phyloP scores from a whole-genome alignment of 768 basidiomycete species.

The Xerocomellus dryophilus region DNA sequence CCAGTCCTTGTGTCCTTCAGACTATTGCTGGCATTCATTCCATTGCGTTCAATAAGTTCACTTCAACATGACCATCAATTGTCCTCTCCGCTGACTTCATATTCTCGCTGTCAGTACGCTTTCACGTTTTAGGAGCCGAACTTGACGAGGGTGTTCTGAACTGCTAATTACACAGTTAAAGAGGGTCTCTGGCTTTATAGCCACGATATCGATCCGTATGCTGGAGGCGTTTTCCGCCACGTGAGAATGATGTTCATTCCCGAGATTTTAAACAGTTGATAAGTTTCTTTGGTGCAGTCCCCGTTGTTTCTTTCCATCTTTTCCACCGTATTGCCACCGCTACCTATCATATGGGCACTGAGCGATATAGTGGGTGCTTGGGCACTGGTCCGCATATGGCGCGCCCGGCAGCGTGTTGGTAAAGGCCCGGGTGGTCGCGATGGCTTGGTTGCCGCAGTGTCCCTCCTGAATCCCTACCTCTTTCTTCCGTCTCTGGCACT shows the following conservation, averaged over 20 bases:
- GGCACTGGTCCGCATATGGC: conserved; percentile 67
- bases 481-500: conserved; percentile 74
- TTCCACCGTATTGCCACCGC: conserved; percentile 60
- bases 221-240: conserved; percentile 82
- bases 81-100: conserved; percentile 78
- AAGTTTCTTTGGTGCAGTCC: conserved; percentile 47
- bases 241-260: conserved; percentile 43
- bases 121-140: not conserved
- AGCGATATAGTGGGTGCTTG: conserved; percentile 67
- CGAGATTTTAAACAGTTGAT: not conserved
- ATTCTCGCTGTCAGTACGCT: conserved; percentile 60
- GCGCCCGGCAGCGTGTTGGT: conserved; percentile 50
- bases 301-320: conserved; percentile 77
- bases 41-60: conserved; percentile 39
- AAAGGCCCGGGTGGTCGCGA: conserved; percentile 46
- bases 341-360: conserved; percentile 66
- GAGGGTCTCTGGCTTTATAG: conserved; percentile 84
- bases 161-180: conserved; percentile 52
- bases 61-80: conserved; percentile 74
- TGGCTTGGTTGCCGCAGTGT: conserved; percentile 59
- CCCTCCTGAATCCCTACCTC: conserved; percentile 87
- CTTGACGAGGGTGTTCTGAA: conserved; percentile 10
- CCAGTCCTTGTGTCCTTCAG: conserved; percentile 45
- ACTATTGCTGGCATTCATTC: conserved; percentile 50
- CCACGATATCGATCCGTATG: conserved; percentile 81